Base-by-base conservation (phyloP, 2,329 filamentous ascomycete species). In the Nannizzia gypsea region DNA sequence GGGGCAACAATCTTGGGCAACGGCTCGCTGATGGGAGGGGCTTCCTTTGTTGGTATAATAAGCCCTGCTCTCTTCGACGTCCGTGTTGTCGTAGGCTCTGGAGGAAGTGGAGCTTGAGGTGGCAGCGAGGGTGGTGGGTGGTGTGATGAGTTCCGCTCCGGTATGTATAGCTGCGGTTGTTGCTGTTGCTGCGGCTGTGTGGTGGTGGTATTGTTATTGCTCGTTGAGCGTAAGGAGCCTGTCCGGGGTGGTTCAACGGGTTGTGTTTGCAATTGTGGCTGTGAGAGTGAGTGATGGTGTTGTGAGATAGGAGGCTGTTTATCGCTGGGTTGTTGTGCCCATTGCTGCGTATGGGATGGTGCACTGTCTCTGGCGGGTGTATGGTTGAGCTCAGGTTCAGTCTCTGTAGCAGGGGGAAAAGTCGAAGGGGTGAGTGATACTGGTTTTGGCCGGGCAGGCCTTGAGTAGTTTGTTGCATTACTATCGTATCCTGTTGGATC, bases 11-110 rank as follows among this genome's bases (percentile, higher is more conserved):
- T 54, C 26, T 54, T 54, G 50, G 81, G 81, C 8, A 81, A 78
- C 64, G 88, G 80, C 31, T 91, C 86, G 64, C 84, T 84, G 20
- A 82, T 56, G 81, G 78, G 56, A 73, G 66, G 61, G 62, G 73
- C 66, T 74, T 76, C 73, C 65, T 75, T 66, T 60, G 50, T 65
- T 52, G 71, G 65, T 59, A 67, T 68, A 59, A 66, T 64, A 58
- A 69, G 67, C 48, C 64, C 61, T 31, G 74, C 64, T 59, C 72
- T 69, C 65, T 73, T 73, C 36, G 70, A 68, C 56, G 67, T 66
- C 64, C 66, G 68, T 31, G 60, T 55, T 28, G 31, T 36, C 2
- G 63, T 60, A 20, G 66, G 68, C 26, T 70, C 68, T 40, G 64
- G 60, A 56, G 64, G 64, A 31, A 65, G 58, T 1, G 68, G 66